Evolutionary conservation across 257 asterid genomes (phyloP), one percentile per base, ranked within the genome.

Genomic region (Solanum appendiculatum): DNA sequence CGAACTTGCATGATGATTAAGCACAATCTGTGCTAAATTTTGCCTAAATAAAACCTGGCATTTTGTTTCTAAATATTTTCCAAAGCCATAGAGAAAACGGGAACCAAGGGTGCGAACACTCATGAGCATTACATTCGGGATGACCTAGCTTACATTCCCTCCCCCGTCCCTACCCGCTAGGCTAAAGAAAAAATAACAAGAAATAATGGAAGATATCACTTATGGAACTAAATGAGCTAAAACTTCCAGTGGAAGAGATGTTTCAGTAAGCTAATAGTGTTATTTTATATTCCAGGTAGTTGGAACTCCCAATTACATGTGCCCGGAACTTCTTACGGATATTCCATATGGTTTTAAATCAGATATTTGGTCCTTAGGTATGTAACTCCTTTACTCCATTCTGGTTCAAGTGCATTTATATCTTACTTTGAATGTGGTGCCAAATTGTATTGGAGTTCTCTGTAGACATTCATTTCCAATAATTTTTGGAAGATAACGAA

Each of bases 281-380:
- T 85, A 51, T 83, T 88, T 77, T 56, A 25, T 78, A 68, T 64
- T 82, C 20, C 91, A 97, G 99, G 99, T 97, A 5, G 99, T 97
- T 89, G 99, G 99, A 89, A 97, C 99, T 91, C 99, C 99, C 23
- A 97, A 96, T 91, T 97, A 97, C 94, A 97, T 97, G 99, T 97
- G 99, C 85, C 99, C 99, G 15, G 99, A 97, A 91, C 99, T 97
- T 88, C 98, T 96, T 82, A 95, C 99, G 39, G 99, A 97, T 88
- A 97, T 97, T 83, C 99, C 99, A 23, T 97, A 97, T 31, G 99
- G 99, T 83, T 97, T 96, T 86, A 97, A 97, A 88, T 97, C 99
- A 14, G 99, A 97, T 90, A 97, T 97, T 81, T 96, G 99, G 99
- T 97, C 99, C 34, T 97, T 97, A 36, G 99, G 99, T 97, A 93